Base-by-base conservation (phyloP, 805 yeast species). In the Babjeviella inositovora region DNA sequence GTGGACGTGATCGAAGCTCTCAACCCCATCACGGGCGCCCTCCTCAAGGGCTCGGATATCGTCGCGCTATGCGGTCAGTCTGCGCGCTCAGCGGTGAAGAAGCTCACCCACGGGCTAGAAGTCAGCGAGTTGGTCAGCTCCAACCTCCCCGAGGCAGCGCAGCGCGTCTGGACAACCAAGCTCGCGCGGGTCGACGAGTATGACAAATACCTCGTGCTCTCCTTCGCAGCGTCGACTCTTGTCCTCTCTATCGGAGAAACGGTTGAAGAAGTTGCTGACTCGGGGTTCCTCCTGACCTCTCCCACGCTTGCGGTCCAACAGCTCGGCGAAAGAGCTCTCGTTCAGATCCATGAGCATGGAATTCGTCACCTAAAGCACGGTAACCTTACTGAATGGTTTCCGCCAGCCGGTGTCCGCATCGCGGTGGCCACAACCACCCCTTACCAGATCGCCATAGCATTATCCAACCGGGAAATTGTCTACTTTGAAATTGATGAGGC, bases 161-260 rank as follows among this genome's bases (percentile, higher is more conserved):
- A 62, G 3, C 50, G 54, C 4, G 62, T 84, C 0, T 79, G 73
- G 62, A 68, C 92, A 1, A 57, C 80, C 4, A 67, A 62, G 32
- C 36, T 62, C 4, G 36, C 45, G 3, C 32, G 44, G 2, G 41
- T 43, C 5, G 71, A 73, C 20, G 38, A 35, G 5, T 57, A 41
- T 35, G 85, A 79, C 36, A 62, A 63, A 25, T 75, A 67, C 32
- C 58, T 82, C 28, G 67, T 81, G 3, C 49, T 82, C 4, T 57
- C 87, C 1, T 64, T 72, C 33, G 43, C 62, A 12, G 72, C 70
- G 22, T 62, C 72, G 3, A 81, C 95, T 0, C 52, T 77, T 27
- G 76, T 82, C 0, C 45, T 90, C 10, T 61, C 76, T 3, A 70
- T 81, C 23, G 92, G 90, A 6, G 93, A 79, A 32, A 69, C 67